phyloP scores from a whole-genome alignment of 129 eudicot species.

The Cynara cardunculus region DNA sequence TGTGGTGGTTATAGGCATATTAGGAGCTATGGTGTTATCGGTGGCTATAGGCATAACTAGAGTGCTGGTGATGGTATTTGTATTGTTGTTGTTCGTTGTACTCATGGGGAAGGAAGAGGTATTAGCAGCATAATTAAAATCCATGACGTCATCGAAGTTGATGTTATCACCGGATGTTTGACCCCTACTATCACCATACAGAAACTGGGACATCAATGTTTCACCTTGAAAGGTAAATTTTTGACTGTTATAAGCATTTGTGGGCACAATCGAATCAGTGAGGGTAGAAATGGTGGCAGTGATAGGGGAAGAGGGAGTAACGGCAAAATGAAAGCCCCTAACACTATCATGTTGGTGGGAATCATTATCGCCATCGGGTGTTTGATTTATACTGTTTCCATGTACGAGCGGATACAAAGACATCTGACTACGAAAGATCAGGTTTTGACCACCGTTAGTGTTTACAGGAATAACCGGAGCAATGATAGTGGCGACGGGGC shows the following conservation, averaged over 20 bases:
- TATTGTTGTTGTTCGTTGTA: too few species aligned
- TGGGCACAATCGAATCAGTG: neutral
- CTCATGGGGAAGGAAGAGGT: neutral
- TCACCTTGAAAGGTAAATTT: too few species aligned
- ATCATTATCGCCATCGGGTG: neutral
- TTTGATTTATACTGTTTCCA: neutral
- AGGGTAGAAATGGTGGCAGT: neutral
- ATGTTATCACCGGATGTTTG: neutral
- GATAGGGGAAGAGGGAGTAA: neutral
- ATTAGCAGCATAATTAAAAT: too few species aligned
- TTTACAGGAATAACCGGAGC: too few species aligned
- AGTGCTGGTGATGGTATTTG: too few species aligned
- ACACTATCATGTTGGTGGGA: neutral
- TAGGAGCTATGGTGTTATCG: too few species aligned
- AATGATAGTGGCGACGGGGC: neutral
- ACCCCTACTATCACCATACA: neutral
- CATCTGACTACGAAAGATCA: neutral
- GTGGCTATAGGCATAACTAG: too few species aligned
- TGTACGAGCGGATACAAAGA: neutral
- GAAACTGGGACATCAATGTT: neutral
- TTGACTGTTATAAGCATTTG: too few species aligned
- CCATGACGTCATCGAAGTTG: neutral
- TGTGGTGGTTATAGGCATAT: too few species aligned
- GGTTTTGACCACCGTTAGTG: too few species aligned
- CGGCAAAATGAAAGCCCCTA: neutral